phyloP scores from a whole-genome alignment of 768 basidiomycete species.

The Tulasnella sp. region DNA sequence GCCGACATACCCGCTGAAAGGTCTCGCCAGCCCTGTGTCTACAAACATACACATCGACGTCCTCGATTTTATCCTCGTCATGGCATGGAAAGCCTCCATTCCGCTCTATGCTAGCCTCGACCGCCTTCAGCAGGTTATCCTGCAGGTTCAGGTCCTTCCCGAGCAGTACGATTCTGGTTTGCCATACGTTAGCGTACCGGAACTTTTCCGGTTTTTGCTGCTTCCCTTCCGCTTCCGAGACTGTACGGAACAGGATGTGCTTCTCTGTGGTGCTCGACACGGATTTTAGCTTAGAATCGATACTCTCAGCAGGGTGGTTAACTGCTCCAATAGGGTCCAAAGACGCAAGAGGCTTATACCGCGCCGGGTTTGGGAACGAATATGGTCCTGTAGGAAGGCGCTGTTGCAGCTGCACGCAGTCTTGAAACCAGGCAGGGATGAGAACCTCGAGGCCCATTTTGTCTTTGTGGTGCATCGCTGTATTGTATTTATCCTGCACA shows the following conservation, averaged over 20 bases:
- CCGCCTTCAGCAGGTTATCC: slow-evolving; percentile 41
- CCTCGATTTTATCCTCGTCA: slow-evolving; percentile 30
- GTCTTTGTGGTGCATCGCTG: slow-evolving; percentile 50
- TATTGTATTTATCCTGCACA: slow-evolving; percentile 27
- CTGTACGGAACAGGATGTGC: neutral
- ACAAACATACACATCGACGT: slow-evolving; percentile 69
- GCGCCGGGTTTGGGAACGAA: slow-evolving; percentile 55
- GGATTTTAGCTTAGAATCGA: neutral
- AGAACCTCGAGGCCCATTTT: slow-evolving; percentile 50
- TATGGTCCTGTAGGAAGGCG: slow-evolving; percentile 28
- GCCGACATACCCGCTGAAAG: slow-evolving; percentile 54
- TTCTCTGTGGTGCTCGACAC: neutral
- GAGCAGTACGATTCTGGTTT: slow-evolving; percentile 52
- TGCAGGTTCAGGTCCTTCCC: slow-evolving; percentile 50
- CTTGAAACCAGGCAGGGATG: slow-evolving; percentile 92
- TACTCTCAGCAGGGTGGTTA: neutral
- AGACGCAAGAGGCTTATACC: slow-evolving; percentile 6
- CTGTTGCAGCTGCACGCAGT: slow-evolving; percentile 34
- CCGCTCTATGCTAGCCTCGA: slow-evolving; percentile 51
- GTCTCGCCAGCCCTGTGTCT: slow-evolving; percentile 58
- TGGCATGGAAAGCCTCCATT: slow-evolving; percentile 50
- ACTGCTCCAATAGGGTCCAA: neutral
- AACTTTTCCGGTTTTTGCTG: neutral
- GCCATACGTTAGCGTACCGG: slow-evolving; percentile 44
- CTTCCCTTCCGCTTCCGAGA: slow-evolving; percentile 1